Conservation (phyloP, 225 moss, liverwort and hornwort genomes). For the Marchantia polymorpha region DNA sequence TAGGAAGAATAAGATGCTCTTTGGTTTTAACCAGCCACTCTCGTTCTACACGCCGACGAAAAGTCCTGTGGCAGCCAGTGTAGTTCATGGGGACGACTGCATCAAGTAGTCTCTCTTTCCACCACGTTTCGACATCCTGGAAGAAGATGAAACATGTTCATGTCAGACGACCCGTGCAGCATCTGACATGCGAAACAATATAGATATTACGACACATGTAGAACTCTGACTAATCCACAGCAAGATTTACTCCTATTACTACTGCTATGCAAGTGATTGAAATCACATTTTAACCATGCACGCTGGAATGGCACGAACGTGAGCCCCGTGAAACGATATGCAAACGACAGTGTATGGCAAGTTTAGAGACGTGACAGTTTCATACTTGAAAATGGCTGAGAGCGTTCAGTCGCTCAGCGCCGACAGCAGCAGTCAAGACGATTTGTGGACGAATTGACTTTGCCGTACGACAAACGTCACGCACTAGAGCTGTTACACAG, state of each 20-base stretch:
- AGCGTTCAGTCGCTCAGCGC: slow-evolving; percentile 31
- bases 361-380: not conserved
- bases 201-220: not conserved
- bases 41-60: slow-evolving; percentile 34
- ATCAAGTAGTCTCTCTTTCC: slow-evolving; percentile 43
- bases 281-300: not conserved
- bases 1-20: slow-evolving; percentile 7
- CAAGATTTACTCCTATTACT: not conserved
- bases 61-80: slow-evolving; percentile 35
- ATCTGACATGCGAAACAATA: not conserved
- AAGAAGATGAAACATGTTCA: not conserved
- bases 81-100: slow-evolving; percentile 47
- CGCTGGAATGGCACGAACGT: not conserved
- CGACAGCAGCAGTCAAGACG: slow-evolving; percentile 41
- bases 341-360: not conserved
- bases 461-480: slow-evolving; percentile 35
- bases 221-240: not conserved
- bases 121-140: slow-evolving; percentile 42
- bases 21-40: slow-evolving; percentile 27
- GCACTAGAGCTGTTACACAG: slow-evolving; percentile 38
- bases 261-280: too few relatives aligned
- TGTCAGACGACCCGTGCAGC: not conserved
- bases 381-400: slow-evolving; percentile 39
- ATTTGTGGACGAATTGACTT: slow-evolving; percentile 41
- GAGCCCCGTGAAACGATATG: not conserved